A percentile compares a stretch with the other conserved stretches of the same genome.
Conservation (phyloP, 164 flowering plant species). For the Nymphaea thermarum region DNA sequence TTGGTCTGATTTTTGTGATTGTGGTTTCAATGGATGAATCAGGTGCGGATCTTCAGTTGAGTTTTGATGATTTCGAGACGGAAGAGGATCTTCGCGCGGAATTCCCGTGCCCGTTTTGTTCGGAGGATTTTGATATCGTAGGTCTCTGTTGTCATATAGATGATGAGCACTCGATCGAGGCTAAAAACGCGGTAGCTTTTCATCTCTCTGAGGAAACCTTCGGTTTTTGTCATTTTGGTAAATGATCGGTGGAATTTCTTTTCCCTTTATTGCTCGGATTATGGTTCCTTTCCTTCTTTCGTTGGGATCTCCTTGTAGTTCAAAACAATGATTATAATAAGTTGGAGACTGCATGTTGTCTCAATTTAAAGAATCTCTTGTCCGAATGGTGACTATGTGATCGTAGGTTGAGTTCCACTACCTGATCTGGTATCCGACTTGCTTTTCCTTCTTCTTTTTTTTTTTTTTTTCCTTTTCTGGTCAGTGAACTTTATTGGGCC, state of each 20-base stretch:
- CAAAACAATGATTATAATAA: too few species aligned
- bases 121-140: slow-evolving; percentile 65
- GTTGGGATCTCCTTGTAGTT: too few species aligned
- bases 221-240: background rate
- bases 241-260: background rate
- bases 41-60: slow-evolving; percentile 42
- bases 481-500: too few species aligned
- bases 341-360: too few species aligned
- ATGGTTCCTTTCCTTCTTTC: background rate
- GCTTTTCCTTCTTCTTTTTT: too few species aligned
- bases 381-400: too few species aligned
- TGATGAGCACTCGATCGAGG: slow-evolving; percentile 68
- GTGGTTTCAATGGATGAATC: background rate
- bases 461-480: too few species aligned
- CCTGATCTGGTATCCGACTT: too few species aligned
- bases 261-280: background rate
- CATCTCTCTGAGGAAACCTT: background rate
- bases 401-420: too few species aligned
- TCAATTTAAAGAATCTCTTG: too few species aligned
- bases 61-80: slow-evolving; percentile 57
- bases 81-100: slow-evolving; percentile 70
- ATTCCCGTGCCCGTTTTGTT: slow-evolving; percentile 68
- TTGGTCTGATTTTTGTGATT: background rate
- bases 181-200: slow-evolving; percentile 56
- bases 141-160: slow-evolving; percentile 81